Conservation (phyloP, 805 yeast species). For the Candida michaelii region DNA sequence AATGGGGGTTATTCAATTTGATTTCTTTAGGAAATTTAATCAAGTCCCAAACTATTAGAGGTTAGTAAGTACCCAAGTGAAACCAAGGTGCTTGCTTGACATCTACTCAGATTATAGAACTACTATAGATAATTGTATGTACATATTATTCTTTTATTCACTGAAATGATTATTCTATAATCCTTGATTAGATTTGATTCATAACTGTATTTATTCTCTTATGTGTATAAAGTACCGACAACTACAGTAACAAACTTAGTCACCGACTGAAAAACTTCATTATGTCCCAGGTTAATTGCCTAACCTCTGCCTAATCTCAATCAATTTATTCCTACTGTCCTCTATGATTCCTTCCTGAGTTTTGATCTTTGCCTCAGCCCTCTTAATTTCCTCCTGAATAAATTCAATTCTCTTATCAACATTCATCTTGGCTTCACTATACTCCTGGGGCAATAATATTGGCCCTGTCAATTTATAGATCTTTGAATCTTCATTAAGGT, state of each 20-base stretch:
- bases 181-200: no score
- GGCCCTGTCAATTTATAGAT: slow-evolving; percentile 92
- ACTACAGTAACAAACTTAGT: no score
- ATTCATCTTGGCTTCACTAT: slow-evolving; percentile 75
- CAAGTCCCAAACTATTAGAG: slow-evolving; percentile 67
- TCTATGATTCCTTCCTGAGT: slow-evolving; percentile 52
- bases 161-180: no score
- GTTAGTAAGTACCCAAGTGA: no score
- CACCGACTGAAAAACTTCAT: no score
- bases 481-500: slow-evolving; percentile 64
- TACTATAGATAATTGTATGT: no score
- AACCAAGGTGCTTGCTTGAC: no score
- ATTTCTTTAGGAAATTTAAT: slow-evolving; percentile 65
- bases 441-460: slow-evolving; percentile 86
- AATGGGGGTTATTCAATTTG: slow-evolving; percentile 73
- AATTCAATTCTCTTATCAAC: slow-evolving; percentile 89
- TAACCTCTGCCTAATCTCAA: slow-evolving; percentile 42
- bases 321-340: slow-evolving; percentile 53
- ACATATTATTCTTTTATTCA: no score
- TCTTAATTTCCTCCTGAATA: slow-evolving; percentile 68
- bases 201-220: no score
- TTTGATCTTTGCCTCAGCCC: slow-evolving; percentile 70
- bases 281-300: no score
- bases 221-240: no score
- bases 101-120: no score